A percentile compares a stretch with the other conserved stretches of the same genome.
These are phyloP conservation scores for Globisporangium polare DNA, from an alignment of 352 stramenopile genomes.

Conservation along the genomic window DNA sequence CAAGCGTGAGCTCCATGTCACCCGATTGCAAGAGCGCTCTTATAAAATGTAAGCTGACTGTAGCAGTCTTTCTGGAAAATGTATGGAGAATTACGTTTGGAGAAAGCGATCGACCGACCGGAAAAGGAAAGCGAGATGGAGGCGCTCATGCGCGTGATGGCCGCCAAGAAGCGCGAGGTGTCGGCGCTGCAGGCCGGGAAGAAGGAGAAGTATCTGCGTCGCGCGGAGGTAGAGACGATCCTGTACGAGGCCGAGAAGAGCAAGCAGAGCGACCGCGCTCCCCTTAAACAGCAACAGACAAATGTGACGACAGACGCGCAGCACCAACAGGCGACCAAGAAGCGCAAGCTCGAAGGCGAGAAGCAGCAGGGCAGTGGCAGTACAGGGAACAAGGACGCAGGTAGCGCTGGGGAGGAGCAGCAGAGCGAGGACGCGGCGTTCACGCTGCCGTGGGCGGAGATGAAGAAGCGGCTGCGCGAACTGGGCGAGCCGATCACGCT, in stretches of 20 bases:
- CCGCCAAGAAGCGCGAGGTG: conserved; percentile 79
- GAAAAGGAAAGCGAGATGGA: conserved; percentile 39
- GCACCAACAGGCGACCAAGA: conserved; percentile 26
- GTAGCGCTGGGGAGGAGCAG: background rate
- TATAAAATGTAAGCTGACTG: too few species aligned
- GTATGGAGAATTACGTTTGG: background rate
- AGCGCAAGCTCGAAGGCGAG: conserved; percentile 35
- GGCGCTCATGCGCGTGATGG: conserved; percentile 66
- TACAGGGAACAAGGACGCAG: background rate
- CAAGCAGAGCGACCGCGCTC: conserved; percentile 14
- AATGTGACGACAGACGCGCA: background rate
- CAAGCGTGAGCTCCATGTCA: too few species aligned
- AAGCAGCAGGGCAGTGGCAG: conserved; percentile 3
- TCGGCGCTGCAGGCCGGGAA: conserved; percentile 50
- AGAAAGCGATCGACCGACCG: background rate
- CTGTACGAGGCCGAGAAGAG: conserved; percentile 24
- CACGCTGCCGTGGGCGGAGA: conserved; percentile 60
- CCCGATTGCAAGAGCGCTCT: too few species aligned
- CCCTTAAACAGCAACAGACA: conserved; percentile 7
- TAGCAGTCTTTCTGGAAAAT: background rate
- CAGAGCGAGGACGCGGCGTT: conserved; percentile 17
- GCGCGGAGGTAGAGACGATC: conserved; percentile 66
- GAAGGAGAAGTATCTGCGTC: conserved; percentile 77
- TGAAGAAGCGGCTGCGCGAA: conserved; percentile 78
- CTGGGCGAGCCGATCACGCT: conserved; percentile 82